Conservation (phyloP, 2,329 filamentous ascomycete genomes). For the Aspergillus fischeri region DNA sequence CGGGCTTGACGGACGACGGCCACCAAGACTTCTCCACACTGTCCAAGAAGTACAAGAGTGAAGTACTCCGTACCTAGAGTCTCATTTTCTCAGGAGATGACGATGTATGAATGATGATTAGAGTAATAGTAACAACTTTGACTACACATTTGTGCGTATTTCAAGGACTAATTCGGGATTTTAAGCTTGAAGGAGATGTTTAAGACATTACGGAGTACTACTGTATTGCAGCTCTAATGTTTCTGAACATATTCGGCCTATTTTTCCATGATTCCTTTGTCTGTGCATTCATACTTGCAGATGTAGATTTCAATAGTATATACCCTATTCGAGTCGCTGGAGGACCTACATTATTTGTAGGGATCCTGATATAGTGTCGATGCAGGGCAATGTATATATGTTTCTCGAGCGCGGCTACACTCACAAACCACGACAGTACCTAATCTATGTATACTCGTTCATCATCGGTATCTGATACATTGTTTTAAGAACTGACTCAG, state of each 20-base stretch:
- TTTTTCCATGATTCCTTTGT: background rate
- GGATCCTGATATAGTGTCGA: background rate
- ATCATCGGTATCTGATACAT: background rate
- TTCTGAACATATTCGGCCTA: background rate
- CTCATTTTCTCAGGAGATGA: background rate
- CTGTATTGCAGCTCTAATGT: background rate
- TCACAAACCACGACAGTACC: background rate
- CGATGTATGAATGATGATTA: background rate
- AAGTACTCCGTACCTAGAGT: no score
- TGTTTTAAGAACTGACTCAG: background rate
- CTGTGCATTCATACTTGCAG: background rate
- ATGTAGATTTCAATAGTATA: background rate
- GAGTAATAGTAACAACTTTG: background rate
- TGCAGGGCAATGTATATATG: background rate
- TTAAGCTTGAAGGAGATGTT: background rate
- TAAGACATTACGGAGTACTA: background rate
- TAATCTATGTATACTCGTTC: background rate
- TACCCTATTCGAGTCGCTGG: no score
- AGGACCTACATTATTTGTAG: background rate
- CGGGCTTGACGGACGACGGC: slow-evolving; percentile 28
- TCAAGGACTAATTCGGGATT: background rate
- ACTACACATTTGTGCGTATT: background rate
- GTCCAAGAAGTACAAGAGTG: no score
- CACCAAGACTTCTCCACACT: slow-evolving; percentile 18
- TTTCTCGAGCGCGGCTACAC: no score